Evolutionary conservation across 2,329 filamentous ascomycete species (phyloP), one percentile per base, ranked within the genome.

Genomic region (Cytospora piceae): DNA sequence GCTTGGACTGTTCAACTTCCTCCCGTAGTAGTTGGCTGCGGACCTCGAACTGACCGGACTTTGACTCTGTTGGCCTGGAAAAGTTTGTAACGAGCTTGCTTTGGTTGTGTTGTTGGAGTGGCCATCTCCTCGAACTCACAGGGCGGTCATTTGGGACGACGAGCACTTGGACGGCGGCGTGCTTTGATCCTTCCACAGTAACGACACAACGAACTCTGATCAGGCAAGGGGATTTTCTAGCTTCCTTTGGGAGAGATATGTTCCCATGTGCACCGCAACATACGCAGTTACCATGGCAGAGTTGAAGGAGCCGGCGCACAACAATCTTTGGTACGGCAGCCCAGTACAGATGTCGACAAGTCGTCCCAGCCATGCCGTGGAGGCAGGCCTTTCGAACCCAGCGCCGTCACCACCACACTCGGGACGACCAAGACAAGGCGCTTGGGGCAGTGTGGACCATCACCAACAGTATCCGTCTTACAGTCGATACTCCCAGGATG

Each of bases 231-330:
- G 51, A 63, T 20, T 27, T 11, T 63, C 63, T 62, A 56, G 61
- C 65, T 67, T 62, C 69, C 67, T 57, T 63, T 68, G 63, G 68
- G 69, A 71, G 67, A 74, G 80, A 79, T 73, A 85, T 84, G 83
- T 74, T 80, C 82, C 78, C 82, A 87, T 87, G 83, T 86, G 85
- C 80, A 84, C 84, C 79, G 83, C 83, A 76, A 84, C 84, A 71
- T 85, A 87, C 77, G 82, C 84, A 79, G 82, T 83, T 74, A 85
- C 81, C 75, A 87, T 87, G 85, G 83, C 85, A 83, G 85, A 87
- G 75, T 76, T 87, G 79, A 86, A 86, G 81, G 85, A 87, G 77
- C 78, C 83, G 73, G 77, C 81, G 74, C 85, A 86, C 76, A 79
- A 81, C 72, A 82, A 80, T 75, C 77, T 87, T 71, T 87, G 85